Evolutionary conservation across 225 moss, liverwort and hornwort species (phyloP), one percentile per base, ranked within the genome.

Genomic region (Thuidium tamariscinum): DNA sequence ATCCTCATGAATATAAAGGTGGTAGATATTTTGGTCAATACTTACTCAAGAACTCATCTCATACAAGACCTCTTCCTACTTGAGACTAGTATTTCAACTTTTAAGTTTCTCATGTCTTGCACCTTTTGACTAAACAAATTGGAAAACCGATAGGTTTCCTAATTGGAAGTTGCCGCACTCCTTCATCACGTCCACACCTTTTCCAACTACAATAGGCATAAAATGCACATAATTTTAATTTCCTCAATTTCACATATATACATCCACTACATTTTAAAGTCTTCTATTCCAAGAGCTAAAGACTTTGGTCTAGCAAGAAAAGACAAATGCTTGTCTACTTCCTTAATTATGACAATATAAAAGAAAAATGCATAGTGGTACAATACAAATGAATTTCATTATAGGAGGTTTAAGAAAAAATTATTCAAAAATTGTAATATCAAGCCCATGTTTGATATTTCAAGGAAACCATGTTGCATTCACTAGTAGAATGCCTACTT

Each of bases 381-480:
- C 4, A 39, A 20, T 68, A 7, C 13, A 39, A 23, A 68, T 37
- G 39, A 68, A 68, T 32, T 63, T 63, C 7, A 37, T 22, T 2
- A 68, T 6, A 3, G 10, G 7, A 23, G 39, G 23, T 13, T 39
- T 7, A 13, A n/a, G 0, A 13, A 23, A 4, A 0, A 23, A 39
- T 68, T 2, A 68, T 23, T 68, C 7, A 7, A 13, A 23, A 23
- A 39, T 68, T 3, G 12, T 7, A 23, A 37, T 68, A 2, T 39
- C 1, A 22, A 2, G 37, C 37, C 3, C 0, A 1, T n/a, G n/a
- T n/a, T n/a, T n/a, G n/a, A n/a, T 6, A 5, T 39, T 68, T 68
- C 4, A 39, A 68, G 13, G 2, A 3, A 25, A 8, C 3, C 7
- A 21, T 7, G 7, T 23, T 7, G 7, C 7, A 13, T 1, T 37